phyloP scores from a whole-genome alignment of 2,329 filamentous ascomycete genomes.

The Clarireedia homoeocarpa region DNA sequence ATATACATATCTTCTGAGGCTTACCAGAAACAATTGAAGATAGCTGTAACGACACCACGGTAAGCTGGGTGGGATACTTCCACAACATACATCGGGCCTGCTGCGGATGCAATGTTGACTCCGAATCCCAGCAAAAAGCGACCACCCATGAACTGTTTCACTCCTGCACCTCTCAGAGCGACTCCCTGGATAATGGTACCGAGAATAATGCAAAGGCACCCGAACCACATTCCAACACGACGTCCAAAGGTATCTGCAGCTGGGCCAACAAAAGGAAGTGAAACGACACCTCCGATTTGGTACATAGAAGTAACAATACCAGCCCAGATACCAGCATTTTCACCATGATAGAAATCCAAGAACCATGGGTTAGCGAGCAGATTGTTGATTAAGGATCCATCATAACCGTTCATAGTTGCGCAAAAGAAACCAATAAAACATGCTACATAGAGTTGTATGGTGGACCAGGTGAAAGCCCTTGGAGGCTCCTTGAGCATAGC shows the following conservation, averaged over 20 bases:
- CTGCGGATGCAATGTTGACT: conserved; percentile 38
- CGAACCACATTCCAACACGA: conserved; percentile 39
- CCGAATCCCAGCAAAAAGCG: conserved; percentile 55
- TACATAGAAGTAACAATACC: conserved; percentile 45
- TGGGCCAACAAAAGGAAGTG: conserved; percentile 40
- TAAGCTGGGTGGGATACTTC: conserved; percentile 41
- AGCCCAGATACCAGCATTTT: conserved; percentile 39
- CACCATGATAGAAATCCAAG: conserved; percentile 33
- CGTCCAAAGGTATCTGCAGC: conserved; percentile 41
- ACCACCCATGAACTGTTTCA: conserved; percentile 43
- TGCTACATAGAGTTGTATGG: conserved; percentile 37
- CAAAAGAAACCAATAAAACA: conserved; percentile 42
- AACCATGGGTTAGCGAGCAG: conserved; percentile 37
- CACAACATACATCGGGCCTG: conserved; percentile 40
- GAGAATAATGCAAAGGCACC: conserved; percentile 36
- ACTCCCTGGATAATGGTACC: conserved; percentile 39
- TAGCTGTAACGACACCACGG: conserved; percentile 34
- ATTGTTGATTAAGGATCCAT: conserved; percentile 43
- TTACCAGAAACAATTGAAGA: conserved; percentile 7
- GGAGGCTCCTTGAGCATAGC: conserved; percentile 46
- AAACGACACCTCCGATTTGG: conserved; percentile 42
- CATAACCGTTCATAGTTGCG: conserved; percentile 45
- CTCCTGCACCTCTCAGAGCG: conserved; percentile 29
- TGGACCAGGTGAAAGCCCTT: conserved; percentile 32
- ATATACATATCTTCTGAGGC: not conserved